Conservation (phyloP, 2,329 filamentous ascomycete genomes). For the Polychaeton citri region DNA sequence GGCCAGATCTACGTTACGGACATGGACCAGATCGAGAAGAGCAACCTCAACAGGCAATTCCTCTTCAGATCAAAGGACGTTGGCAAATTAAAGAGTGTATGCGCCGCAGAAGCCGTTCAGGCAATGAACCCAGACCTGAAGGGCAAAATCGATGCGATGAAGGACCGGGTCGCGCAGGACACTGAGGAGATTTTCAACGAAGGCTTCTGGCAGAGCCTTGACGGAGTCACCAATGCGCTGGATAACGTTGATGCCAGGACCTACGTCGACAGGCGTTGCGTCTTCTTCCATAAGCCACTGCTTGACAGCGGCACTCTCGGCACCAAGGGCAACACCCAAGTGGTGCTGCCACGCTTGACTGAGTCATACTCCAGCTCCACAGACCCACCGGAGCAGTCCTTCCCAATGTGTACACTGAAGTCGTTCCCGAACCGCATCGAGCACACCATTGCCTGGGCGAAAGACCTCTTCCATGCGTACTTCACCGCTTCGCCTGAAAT, state of each 20-base stretch:
- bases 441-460: constrained; percentile 96
- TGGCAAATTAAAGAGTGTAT: constrained; percentile 91
- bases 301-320: constrained; percentile 96
- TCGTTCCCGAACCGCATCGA: constrained; percentile 98
- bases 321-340: constrained; percentile 97
- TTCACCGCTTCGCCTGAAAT: constrained; percentile 91
- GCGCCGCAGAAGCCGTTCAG: constrained; percentile 77
- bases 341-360: constrained; percentile 78
- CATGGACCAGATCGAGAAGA: constrained; percentile 98
- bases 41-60: constrained; percentile 95
- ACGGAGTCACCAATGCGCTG: constrained; percentile 90
- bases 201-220: constrained; percentile 72
- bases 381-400: constrained; percentile 94
- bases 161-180: constrained; percentile 80
- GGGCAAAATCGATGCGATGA: constrained; percentile 72
- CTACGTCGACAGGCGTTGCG: constrained; percentile 89
- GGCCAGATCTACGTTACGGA: constrained; percentile 89
- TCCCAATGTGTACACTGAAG: constrained; percentile 95
- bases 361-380: constrained; percentile 97
- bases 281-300: constrained; percentile 95
- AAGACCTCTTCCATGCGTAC: constrained; percentile 85
- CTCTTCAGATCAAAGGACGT: constrained; percentile 89
- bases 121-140: constrained; percentile 88
- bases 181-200: constrained; percentile 94
- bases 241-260: constrained; percentile 96